Conservation (phyloP, 1,139 yeast genomes). For the Sugiyamaella neomexicana region DNA sequence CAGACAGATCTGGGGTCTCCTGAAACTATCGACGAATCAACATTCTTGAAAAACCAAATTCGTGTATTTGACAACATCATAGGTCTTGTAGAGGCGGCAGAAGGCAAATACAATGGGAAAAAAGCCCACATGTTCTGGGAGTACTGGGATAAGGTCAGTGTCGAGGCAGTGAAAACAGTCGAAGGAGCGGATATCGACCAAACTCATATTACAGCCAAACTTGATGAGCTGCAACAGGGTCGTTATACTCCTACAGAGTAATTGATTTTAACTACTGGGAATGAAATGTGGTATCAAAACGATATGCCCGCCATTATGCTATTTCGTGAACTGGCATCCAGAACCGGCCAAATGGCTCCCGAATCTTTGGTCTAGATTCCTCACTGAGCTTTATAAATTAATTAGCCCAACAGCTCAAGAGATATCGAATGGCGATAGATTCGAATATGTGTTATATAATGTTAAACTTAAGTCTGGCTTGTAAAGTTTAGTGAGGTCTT, state of each 20-base stretch:
- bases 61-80: conserved; percentile 24
- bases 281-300: too few relatives aligned
- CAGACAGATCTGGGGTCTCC: conserved; percentile 22
- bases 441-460: not conserved
- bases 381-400: too few relatives aligned
- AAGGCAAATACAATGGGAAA: conserved; percentile 26
- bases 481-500: not conserved
- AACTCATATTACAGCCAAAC: conserved; percentile 18
- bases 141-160: conserved; percentile 38
- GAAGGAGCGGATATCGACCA: conserved; percentile 13
- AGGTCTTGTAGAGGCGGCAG: conserved; percentile 24
- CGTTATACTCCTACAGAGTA: not conserved
- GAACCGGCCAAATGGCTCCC: too few relatives aligned
- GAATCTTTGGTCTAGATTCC: too few relatives aligned
- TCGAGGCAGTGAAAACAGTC: conserved; percentile 28
- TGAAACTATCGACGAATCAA: conserved; percentile 23
- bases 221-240: conserved; percentile 36
- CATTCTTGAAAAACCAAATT: conserved; percentile 26
- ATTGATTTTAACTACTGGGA: too few relatives aligned
- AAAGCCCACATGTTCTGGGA: conserved; percentile 38
- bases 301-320: too few relatives aligned
- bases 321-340: too few relatives aligned
- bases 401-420: too few relatives aligned
- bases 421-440: too few relatives aligned
- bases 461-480: not conserved